Base-by-base conservation (phyloP, 2,329 filamentous ascomycete genomes). In the Colletotrichum lini region DNA sequence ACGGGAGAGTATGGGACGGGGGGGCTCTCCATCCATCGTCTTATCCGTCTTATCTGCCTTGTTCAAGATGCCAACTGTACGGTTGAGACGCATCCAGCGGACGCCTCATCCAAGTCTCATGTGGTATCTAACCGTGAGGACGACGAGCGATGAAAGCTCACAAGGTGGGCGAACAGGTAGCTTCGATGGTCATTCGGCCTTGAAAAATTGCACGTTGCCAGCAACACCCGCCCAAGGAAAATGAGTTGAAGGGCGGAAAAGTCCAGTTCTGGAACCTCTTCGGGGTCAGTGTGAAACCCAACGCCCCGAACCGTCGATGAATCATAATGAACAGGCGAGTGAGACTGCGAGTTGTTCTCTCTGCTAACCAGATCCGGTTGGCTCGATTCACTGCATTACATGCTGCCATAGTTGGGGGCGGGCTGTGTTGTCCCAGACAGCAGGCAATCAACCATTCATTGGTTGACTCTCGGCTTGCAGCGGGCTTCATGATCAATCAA, bases 391-490 rank as follows among this genome's bases (percentile, higher is more conserved):
- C 26, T 18, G 12, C 21, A 52, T 61, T 26, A 4, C 26, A 26
- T 26, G 26, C 26, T 26, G 26, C 26, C 26, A 26, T 26, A 4
- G 26, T 26, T 26, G 26, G 26, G 26, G 26, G 26, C 23, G 23
- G 23, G 23, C 23, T 2, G 23, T 26, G 23, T 3, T 26, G 23
- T 26, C 26, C 26, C 26, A 26, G 12, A 18, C 40, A 21, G 56
- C 7, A 30, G 40, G 40, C n/a, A 6, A 16, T n/a, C 58, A 7
- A 26, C 45, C 44, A 38, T 2, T 13, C 53, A 18, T 2, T 16
- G 53, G 47, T 58, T 65, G 61, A 69, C 23, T 69, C 66, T 65
- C 47, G 35, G 38, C 12, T 30, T 12, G 42, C 26, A 5, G 18
- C 3, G 26, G 26, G 26, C 18, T 35, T 56, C 18, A 38, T 23